phyloP scores from a whole-genome alignment of 768 basidiomycete genomes.

The Boletus vinaceobasis region DNA sequence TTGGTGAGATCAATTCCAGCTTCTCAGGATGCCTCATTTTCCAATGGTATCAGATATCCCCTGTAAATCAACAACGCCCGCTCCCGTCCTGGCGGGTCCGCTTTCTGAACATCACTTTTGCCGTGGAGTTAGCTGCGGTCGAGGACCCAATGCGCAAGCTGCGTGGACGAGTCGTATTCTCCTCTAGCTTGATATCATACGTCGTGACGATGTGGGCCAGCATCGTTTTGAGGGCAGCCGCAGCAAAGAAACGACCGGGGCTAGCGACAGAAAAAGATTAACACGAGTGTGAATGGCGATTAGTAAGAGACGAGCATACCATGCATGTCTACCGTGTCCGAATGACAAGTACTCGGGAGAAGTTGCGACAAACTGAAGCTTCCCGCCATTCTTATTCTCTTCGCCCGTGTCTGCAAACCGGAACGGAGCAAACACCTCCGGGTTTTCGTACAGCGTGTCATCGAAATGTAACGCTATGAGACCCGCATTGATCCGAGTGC shows the following conservation, averaged over 20 bases:
- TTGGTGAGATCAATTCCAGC: too few species aligned
- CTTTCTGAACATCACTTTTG: constrained; percentile 8
- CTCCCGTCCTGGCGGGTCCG: neutral
- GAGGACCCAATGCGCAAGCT: neutral
- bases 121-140: neutral
- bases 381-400: constrained; percentile 28
- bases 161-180: neutral
- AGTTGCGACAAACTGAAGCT: constrained; percentile 35
- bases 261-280: neutral
- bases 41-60: too few species aligned
- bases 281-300: constrained; percentile 1
- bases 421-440: constrained; percentile 42
- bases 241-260: constrained; percentile 38
- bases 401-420: constrained; percentile 42
- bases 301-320: constrained; percentile 5
- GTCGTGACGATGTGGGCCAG: constrained; percentile 41
- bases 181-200: constrained; percentile 6
- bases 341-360: constrained; percentile 34
- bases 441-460: constrained; percentile 26
- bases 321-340: constrained; percentile 29
- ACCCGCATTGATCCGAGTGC: constrained; percentile 10
- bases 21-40: too few species aligned
- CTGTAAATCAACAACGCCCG: too few species aligned
- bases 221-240: constrained; percentile 42
- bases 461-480: constrained; percentile 8